phyloP scores from a whole-genome alignment of 2,329 filamentous ascomycete species.

The Pyricularia sp. region DNA sequence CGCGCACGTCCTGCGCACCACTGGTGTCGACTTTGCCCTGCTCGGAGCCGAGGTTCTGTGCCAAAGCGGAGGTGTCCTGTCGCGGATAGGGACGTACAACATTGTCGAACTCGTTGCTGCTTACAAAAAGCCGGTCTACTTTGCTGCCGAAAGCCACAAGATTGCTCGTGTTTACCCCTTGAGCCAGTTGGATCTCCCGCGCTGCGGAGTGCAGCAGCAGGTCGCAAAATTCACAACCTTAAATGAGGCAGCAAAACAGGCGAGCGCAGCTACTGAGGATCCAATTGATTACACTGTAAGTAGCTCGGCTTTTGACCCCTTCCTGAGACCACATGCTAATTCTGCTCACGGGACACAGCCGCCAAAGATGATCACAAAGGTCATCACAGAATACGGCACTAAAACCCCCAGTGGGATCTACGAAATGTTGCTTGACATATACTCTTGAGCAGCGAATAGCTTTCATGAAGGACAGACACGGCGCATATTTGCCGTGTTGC shows the following conservation, averaged over 20 bases:
- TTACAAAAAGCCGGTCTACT: conserved; percentile 62
- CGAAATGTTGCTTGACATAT: conserved; percentile 60
- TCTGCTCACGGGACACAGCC: conserved; percentile 31
- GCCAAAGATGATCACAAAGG: conserved; percentile 58
- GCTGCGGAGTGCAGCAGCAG: conserved; percentile 61
- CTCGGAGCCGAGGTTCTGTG: conserved; percentile 78
- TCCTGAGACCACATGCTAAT: conserved; percentile 14
- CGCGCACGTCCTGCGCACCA: conserved; percentile 61
- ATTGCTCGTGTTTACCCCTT: conserved; percentile 83
- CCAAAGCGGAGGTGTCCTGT: conserved; percentile 89
- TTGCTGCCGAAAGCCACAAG: conserved; percentile 93
- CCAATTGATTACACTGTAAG: conserved; percentile 64
- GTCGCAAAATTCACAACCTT: conserved; percentile 63
- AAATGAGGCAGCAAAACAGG: conserved; percentile 11
- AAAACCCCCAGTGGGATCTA: conserved; percentile 61
- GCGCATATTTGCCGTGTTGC: neutral
- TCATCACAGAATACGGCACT: conserved; percentile 69
- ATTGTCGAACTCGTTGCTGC: conserved; percentile 72
- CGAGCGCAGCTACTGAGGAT: conserved; percentile 19
- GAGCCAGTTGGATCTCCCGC: conserved; percentile 61
- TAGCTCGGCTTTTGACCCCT: neutral
- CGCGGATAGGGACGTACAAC: conserved; percentile 76
- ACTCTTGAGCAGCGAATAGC: conserved; percentile 13
- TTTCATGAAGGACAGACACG: neutral
- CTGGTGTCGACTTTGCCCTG: conserved; percentile 59